Percentiles rank a stretch among this genome's conserved stretches.
Evolutionary conservation across 345 rosid species (phyloP).

Genomic region (Physaria fendleri): DNA sequence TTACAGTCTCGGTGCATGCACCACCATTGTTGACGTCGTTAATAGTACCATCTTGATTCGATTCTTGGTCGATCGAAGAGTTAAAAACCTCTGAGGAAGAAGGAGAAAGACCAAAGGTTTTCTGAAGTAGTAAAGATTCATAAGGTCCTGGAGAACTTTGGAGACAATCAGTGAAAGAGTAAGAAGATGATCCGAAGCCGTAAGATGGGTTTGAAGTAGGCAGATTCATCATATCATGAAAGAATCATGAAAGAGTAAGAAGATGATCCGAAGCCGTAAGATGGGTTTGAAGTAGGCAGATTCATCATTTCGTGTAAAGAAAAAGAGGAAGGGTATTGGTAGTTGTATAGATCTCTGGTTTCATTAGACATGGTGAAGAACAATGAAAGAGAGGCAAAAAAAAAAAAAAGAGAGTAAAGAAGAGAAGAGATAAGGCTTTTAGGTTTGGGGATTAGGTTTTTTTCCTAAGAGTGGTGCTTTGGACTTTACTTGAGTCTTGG

Average conservation of each 20-base stretch:
- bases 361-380: slow-evolving; percentile 66
- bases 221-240: too few species aligned
- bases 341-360: slow-evolving; percentile 46
- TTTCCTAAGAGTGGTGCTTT: slow-evolving; percentile 22
- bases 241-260: slow-evolving; percentile 27
- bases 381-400: neutral
- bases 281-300: too few species aligned
- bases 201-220: too few species aligned
- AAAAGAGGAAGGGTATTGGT: slow-evolving; percentile 26
- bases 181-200: slow-evolving; percentile 44
- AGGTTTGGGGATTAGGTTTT: slow-evolving; percentile 28
- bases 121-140: slow-evolving; percentile 36
- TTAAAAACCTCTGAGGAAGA: slow-evolving; percentile 43
- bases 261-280: too few species aligned
- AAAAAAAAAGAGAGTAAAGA: slow-evolving; percentile 7
- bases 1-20: slow-evolving; percentile 25
- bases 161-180: slow-evolving; percentile 51
- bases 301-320: slow-evolving; percentile 20
- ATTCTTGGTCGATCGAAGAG: slow-evolving; percentile 38
- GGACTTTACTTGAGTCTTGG: slow-evolving; percentile 31
- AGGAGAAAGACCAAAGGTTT: slow-evolving; percentile 46
- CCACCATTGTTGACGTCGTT: slow-evolving; percentile 17
- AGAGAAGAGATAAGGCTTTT: slow-evolving; percentile 22
- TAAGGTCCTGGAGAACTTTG: slow-evolving; percentile 43
- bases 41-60: slow-evolving; percentile 15